A percentile compares a stretch with the other conserved stretches of the same genome.
Conservation (phyloP, 805 yeast genomes). For the Helenozyma rhizophorensis region DNA sequence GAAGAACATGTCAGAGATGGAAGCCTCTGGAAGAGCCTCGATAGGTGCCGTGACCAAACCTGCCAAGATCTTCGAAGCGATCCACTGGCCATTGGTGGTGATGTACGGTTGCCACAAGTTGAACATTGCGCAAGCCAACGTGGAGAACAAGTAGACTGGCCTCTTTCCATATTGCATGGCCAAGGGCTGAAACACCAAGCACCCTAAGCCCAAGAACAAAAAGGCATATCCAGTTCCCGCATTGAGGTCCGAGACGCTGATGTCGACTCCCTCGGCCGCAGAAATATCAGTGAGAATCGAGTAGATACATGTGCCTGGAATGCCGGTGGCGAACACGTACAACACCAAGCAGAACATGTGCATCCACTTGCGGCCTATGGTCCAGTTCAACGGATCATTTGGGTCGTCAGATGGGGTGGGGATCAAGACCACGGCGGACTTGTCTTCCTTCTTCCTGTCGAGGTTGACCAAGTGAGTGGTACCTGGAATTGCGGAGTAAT, state of each 20-base stretch:
- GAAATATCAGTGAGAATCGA: slow-evolving; percentile 14
- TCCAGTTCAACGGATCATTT: slow-evolving; percentile 69
- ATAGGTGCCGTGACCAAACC: slow-evolving; percentile 34
- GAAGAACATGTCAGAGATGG: slow-evolving; percentile 47
- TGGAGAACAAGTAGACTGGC: slow-evolving; percentile 38
- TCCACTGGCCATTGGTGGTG: slow-evolving; percentile 22
- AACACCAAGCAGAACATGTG: slow-evolving; percentile 38
- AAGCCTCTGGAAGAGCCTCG: slow-evolving; percentile 48
- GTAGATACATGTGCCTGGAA: slow-evolving; percentile 14
- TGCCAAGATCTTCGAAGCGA: slow-evolving; percentile 13
- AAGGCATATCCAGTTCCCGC: slow-evolving; percentile 14
- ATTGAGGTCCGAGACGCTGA: slow-evolving; percentile 11
- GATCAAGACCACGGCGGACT: slow-evolving; percentile 44
- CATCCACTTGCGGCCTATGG: slow-evolving; percentile 42
- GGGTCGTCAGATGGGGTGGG: slow-evolving; percentile 69
- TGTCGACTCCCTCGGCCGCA: slow-evolving; percentile 10
- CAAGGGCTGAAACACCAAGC: slow-evolving; percentile 48
- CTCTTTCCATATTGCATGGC: slow-evolving; percentile 48
- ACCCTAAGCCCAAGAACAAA: slow-evolving; percentile 30
- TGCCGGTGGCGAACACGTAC: slow-evolving; percentile 39
- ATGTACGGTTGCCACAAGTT: slow-evolving; percentile 41
- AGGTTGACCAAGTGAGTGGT: slow-evolving; percentile 47
- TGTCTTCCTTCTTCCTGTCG: slow-evolving; percentile 21
- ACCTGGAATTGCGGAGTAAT: slow-evolving; percentile 39
- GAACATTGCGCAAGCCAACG: slow-evolving; percentile 34